Base-by-base conservation (phyloP, 2,329 filamentous ascomycete genomes). In the Diaporthe citriasiana region DNA sequence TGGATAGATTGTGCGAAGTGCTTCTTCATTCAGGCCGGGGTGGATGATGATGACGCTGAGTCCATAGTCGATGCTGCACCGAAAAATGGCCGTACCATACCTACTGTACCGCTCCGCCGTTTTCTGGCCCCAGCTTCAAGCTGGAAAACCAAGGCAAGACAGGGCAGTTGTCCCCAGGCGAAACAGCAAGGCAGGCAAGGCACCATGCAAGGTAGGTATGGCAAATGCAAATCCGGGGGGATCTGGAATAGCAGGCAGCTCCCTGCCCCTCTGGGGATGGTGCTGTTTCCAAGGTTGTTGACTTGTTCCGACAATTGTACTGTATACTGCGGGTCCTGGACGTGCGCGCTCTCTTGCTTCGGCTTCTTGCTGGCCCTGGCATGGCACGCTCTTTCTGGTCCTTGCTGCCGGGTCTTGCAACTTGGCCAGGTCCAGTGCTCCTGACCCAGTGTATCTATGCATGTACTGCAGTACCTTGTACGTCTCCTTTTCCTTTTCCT, bases 221-320 rank as follows among this genome's bases (percentile, higher is more conserved):
- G 63, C 47, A 53, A 30, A 30, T 53, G 63, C 47, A 68, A 68
- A 68, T 53, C 45, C 63, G 45, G 63, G 63, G 40, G 63, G 47
- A 27, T 68, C 45, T 68, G n/a, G 30, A 6, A 25, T 17, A 53
- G 33, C 63, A 68, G 63, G 47, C 30, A 53, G 33, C n/a, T 38
- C 47, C 63, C 63, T 68, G 63, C 63, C 63, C 63, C 22, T 53
- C 47, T 51, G 45, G 63, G 63, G 42, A 65, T 68, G 63, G 63
- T 13, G 47, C 63, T 68, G 33, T 68, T 22, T 68, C 63, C 63
- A 53, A 53, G 63, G n/a, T 53, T 53, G 47, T 68, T 68, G 63
- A 68, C 63, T 27, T 68, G 45, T 25, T 30, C 63, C 63, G 63
- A 68, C 63, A 40, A 30, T 68, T 68, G 45, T 68, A 30, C 53